These are phyloP conservation scores for Hypoxylon trugodes DNA, from an alignment of 495 filamentous ascomycete genomes.

Conservation along the genomic window DNA sequence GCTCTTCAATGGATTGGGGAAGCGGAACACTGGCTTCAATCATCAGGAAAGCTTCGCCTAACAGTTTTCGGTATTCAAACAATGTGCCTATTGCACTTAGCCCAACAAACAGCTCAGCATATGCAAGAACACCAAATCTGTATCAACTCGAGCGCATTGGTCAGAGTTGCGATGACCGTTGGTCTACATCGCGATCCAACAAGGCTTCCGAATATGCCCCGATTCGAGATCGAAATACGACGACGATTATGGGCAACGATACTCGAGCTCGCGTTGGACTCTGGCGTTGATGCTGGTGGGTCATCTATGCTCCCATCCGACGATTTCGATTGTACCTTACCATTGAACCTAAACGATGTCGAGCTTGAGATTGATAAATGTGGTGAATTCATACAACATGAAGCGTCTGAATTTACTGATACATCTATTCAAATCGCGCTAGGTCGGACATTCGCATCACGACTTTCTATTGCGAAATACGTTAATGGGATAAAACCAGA, in stretches of 20 bases:
- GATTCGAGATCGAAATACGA: constrained; percentile 67
- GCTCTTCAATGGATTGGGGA: constrained; percentile 68
- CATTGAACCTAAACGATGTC: constrained; percentile 61
- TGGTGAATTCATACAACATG: neutral
- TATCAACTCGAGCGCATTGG: constrained; percentile 62
- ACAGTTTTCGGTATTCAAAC: constrained; percentile 63
- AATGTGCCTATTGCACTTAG: constrained; percentile 65
- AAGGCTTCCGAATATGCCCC: constrained; percentile 46
- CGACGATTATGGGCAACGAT: constrained; percentile 71
- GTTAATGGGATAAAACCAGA: constrained; percentile 44
- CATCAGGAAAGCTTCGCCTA: constrained; percentile 61
- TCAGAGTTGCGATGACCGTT: constrained; percentile 65
- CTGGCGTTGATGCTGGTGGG: constrained; percentile 67
- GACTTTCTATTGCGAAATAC: constrained; percentile 49
- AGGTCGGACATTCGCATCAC: constrained; percentile 44
- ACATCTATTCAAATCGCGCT: constrained; percentile 52
- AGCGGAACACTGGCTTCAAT: constrained; percentile 66
- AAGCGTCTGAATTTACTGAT: constrained; percentile 19
- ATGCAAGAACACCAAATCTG: constrained; percentile 63
- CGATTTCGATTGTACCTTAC: constrained; percentile 66
- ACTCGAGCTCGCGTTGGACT: constrained; percentile 67
- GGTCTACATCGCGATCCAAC: constrained; percentile 67
- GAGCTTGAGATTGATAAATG: constrained; percentile 41
- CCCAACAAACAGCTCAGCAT: constrained; percentile 58
- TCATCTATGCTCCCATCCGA: constrained; percentile 61